Evolutionary conservation across 2,329 filamentous ascomycete species (phyloP), one percentile per base, ranked within the genome.

Genomic region (Erysiphe pulchra): DNA sequence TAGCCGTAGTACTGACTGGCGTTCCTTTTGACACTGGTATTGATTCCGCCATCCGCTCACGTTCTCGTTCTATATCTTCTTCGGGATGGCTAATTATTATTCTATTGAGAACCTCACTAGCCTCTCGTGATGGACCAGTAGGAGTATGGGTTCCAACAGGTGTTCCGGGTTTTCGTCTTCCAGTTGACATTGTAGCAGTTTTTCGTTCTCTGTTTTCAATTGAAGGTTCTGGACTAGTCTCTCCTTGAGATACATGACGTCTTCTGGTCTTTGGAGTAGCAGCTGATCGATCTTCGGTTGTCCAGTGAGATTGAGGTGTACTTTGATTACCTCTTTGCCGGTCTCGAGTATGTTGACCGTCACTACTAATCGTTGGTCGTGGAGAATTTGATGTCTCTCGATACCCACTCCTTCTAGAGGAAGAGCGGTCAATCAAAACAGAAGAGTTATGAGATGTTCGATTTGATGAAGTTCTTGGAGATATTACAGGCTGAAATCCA

Each of bases 401-500:
- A 1, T 47, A 44, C 34, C 56, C 50, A 42, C 47, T 50, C 12
- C 48, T 49, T 40, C 54, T 47, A 47, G 54, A 49, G 24, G 53
- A 50, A 32, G 53, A 51, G 45, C 54, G 51, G 41, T 56, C 55
- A 17, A 53, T 49, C 1, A 49, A 47, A n/a, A 52, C 47, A 53
- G 45, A 11, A 10, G 50, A 63, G 61, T 50, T 63, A 61, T 53
- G 49, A 20, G 50, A 47, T 38, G 53, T 48, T 51, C 75, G 72
- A 51, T 75, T 79, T 39, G 83, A 90, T 13, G 85, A 92, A 8
- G 81, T 86, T 56, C 85, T 74, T 33, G 82, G 81, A 42, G 81
- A 85, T 46, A 80, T 77, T 53, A 82, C 69, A 20, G 81, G 78
- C 45, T 80, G 74, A 64, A 70, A 74, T 61, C 66, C 71, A 62